Evolutionary conservation across 495 filamentous ascomycete genomes (phyloP), one percentile per base, ranked within the genome.

Genomic region (Hyaloscypha finlandica): DNA sequence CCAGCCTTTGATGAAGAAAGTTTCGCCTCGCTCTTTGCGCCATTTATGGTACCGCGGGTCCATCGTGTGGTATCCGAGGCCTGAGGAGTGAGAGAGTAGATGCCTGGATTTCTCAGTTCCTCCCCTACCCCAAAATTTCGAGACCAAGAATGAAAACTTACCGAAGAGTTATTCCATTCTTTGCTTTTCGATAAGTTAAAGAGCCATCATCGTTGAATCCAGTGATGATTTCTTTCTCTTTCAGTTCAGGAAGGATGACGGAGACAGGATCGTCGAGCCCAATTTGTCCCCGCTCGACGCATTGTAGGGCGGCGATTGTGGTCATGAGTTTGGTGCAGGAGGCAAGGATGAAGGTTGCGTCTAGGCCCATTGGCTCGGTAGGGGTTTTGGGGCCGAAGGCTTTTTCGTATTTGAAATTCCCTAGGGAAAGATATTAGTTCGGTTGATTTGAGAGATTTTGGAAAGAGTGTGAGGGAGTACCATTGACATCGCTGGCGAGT

Each of bases 251-350:
- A 19, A 76, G 64, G 57, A 75, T 53, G 3, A 8, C 4, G 11
- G 48, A 32, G n/a, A 70, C 57, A 16, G 37, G 22, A 11, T 67
- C 63, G 31, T 70, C 68, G 25, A 70, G 74, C 0, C 64, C 67
- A 14, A 89, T 67, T 37, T 66, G 73, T 1, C 84, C 84, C 60
- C 83, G 77, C 66, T 89, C 86, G 11, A 87, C 82, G 1, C 85
- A 77, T 68, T 89, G 86, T 84, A 89, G 85, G 59, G 76, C 81
- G 0, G 85, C 85, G 59, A 89, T 77, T 0, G 77, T 80, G 3
- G 76, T 75, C 5, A 87, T 68, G 25, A 63, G 37, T 33, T 63
- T 63, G 11, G 39, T 63, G 30, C 60, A 63, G 22, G 60, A 63
- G 12, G 60, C 60, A 2, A 63, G 51, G 25, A 63, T 52, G 60